Evolutionary conservation across 2,329 filamentous ascomycete species (phyloP).

Genomic region (Pseudonectria buxi): DNA sequence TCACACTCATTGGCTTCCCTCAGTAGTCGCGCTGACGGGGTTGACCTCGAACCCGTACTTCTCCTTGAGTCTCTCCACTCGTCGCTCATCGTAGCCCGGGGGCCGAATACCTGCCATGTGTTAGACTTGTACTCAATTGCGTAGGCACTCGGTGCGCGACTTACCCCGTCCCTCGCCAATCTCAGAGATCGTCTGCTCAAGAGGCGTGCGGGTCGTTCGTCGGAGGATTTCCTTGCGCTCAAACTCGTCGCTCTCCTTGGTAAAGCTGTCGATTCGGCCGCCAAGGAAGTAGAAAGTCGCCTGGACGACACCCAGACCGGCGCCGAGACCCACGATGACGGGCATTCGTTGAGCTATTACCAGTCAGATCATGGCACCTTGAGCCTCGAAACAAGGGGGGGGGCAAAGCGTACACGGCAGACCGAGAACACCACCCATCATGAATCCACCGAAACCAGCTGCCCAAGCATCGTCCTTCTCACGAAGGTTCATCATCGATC

Average conservation of each 20-base stretch:
- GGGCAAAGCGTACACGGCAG: slow-evolving; percentile 55
- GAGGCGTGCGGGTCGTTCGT: slow-evolving; percentile 65
- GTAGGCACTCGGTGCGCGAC: slow-evolving; percentile 15
- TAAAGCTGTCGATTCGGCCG: slow-evolving; percentile 46
- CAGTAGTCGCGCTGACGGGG: slow-evolving; percentile 48
- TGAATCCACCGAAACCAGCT: slow-evolving; percentile 67
- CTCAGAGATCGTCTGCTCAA: slow-evolving; percentile 72
- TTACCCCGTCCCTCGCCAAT: slow-evolving; percentile 83
- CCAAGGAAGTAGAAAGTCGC: slow-evolving; percentile 63
- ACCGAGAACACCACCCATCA: slow-evolving; percentile 66
- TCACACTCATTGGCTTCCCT: slow-evolving; percentile 33
- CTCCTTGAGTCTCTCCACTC: slow-evolving; percentile 73
- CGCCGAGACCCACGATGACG: slow-evolving; percentile 61
- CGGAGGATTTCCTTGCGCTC: slow-evolving; percentile 68
- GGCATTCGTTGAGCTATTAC: slow-evolving; percentile 50
- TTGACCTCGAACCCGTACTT: slow-evolving; percentile 83
- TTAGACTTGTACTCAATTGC: slow-evolving; percentile 7
- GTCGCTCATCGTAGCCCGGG: slow-evolving; percentile 77
- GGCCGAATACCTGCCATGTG: slow-evolving; percentile 61
- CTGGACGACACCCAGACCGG: slow-evolving; percentile 48
- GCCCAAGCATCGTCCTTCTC: slow-evolving; percentile 77
- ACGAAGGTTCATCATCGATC: slow-evolving; percentile 75
- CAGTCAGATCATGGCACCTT: slow-evolving; percentile 9
- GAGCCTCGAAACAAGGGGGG: neutral
- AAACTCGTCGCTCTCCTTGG: slow-evolving; percentile 61